Evolutionary conservation across 179 eudicot genomes (phyloP).

Genomic region (Patellifolia procumbens): DNA sequence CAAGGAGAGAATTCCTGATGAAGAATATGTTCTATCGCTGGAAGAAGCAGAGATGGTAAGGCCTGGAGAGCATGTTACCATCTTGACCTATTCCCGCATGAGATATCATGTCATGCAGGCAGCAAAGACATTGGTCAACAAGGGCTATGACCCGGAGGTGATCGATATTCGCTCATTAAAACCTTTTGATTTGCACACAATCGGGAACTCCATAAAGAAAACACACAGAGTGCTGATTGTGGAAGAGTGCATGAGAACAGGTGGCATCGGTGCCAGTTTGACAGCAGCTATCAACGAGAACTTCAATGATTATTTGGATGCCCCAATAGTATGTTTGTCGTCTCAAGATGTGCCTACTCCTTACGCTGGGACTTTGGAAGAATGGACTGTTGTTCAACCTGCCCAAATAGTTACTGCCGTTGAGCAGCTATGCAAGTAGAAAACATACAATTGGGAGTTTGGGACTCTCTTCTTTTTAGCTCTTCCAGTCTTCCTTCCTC

Average conservation of each 20-base stretch:
- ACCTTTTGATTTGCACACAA: conserved; percentile 80
- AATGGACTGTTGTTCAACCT: conserved; percentile 89
- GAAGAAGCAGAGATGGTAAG: conserved; percentile 99
- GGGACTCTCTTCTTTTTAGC: too few species aligned
- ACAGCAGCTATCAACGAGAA: conserved; percentile 92
- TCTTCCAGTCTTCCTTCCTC: too few species aligned
- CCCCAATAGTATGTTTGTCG: conserved; percentile 80
- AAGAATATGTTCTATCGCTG: conserved; percentile 68
- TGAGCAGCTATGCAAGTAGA: conserved; percentile 70
- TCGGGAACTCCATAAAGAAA: conserved; percentile 91
- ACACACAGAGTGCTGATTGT: conserved; percentile 90
- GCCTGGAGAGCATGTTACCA: conserved; percentile 85
- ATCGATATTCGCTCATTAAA: conserved; percentile 90
- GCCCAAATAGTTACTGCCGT: conserved; percentile 92
- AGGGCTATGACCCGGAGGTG: conserved; percentile 94
- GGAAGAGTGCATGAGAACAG: conserved; percentile 96
- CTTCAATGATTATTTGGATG: conserved; percentile 87
- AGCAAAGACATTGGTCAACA: conserved; percentile 81
- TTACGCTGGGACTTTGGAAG: conserved; percentile 88
- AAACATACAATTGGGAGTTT: not conserved
- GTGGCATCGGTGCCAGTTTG: conserved; percentile 94
- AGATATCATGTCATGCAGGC: conserved; percentile 96
- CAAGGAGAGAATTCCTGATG: conserved; percentile 85
- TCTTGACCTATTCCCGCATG: conserved; percentile 90
- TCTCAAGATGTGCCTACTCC: conserved; percentile 99